A percentile compares a stretch with the other conserved stretches of the same genome.
These are phyloP conservation scores for Pseudoturritis turrita DNA, from an alignment of 345 rosid genomes.

Conservation along the genomic window DNA sequence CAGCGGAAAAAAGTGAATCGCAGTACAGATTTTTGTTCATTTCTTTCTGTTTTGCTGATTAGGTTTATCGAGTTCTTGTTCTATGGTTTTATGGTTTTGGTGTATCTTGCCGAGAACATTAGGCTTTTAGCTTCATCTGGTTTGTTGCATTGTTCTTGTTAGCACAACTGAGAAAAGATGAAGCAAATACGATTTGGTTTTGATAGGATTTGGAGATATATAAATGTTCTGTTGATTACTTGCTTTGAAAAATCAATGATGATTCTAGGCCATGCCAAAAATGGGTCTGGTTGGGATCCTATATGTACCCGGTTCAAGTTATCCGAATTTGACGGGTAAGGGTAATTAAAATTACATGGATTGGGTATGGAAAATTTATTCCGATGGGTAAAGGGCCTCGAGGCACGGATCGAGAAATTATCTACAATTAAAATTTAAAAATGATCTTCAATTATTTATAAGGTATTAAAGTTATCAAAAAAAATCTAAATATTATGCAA, in stretches of 20 bases:
- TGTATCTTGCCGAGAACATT: background rate
- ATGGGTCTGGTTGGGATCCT: too few relatives aligned
- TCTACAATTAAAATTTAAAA: too few relatives aligned
- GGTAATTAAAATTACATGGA: too few relatives aligned
- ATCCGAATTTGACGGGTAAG: too few relatives aligned
- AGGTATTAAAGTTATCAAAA: too few relatives aligned
- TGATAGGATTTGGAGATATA: background rate
- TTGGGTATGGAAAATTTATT: too few relatives aligned
- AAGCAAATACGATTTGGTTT: background rate
- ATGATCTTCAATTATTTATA: too few relatives aligned
- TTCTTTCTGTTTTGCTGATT: conserved; percentile 9
- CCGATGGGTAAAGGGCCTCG: too few relatives aligned
- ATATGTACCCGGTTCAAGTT: too few relatives aligned
- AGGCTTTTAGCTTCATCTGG: conserved; percentile 12
- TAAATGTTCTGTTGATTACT: background rate
- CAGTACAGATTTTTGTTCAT: conserved; percentile 24
- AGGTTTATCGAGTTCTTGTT: conserved; percentile 11
- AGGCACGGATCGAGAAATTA: too few relatives aligned
- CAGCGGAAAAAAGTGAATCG: conserved; percentile 21
- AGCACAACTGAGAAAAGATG: background rate
- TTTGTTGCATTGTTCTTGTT: conserved; percentile 7
- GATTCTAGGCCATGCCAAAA: too few relatives aligned
- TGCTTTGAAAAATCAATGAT: background rate
- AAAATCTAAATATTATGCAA: too few relatives aligned
- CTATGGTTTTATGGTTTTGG: background rate